A percentile compares a stretch with the other conserved stretches of the same genome.
phyloP scores from a whole-genome alignment of 2,329 filamentous ascomycete genomes.

The Didymella lethalis region DNA sequence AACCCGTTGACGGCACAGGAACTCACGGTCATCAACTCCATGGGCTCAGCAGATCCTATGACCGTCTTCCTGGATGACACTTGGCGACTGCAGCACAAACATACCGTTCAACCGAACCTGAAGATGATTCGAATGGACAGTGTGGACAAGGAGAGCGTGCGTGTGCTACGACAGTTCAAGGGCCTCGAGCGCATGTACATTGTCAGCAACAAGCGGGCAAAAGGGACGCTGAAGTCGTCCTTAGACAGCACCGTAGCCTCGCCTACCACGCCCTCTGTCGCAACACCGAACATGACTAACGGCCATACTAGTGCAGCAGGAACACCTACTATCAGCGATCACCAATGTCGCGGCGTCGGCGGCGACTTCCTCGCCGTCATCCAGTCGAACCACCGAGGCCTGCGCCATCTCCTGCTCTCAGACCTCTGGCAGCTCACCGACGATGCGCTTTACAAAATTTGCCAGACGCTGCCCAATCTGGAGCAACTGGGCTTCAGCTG shows the following conservation, averaged over 20 bases:
- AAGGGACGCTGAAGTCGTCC: constrained; percentile 28
- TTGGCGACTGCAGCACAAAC: constrained; percentile 54
- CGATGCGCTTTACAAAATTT: constrained; percentile 59
- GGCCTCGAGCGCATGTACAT: constrained; percentile 62
- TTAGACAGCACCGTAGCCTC: constrained; percentile 38
- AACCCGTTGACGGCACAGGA: constrained; percentile 55
- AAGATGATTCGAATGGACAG: constrained; percentile 61
- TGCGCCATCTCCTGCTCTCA: constrained; percentile 65
- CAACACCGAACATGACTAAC: constrained; percentile 31
- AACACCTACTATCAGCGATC: constrained; percentile 36
- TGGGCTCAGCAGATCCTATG: constrained; percentile 55
- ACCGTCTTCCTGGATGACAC: constrained; percentile 65
- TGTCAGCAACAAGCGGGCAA: constrained; percentile 51
- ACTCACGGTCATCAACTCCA: constrained; percentile 63
- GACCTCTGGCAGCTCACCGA: constrained; percentile 63
- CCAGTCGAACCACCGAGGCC: constrained; percentile 57
- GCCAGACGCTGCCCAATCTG: constrained; percentile 63
- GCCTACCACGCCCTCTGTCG: constrained; percentile 38
- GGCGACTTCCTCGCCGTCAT: constrained; percentile 61
- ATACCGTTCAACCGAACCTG: constrained; percentile 47
- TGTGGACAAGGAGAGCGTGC: constrained; percentile 55
- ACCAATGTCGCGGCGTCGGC: constrained; percentile 48
- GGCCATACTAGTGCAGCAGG: constrained; percentile 29
- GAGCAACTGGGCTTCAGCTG: constrained; percentile 66
- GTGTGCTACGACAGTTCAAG: constrained; percentile 53